Base-by-base conservation (phyloP, 176 grass and related monocot species). In the Calamus simplicifolius region DNA sequence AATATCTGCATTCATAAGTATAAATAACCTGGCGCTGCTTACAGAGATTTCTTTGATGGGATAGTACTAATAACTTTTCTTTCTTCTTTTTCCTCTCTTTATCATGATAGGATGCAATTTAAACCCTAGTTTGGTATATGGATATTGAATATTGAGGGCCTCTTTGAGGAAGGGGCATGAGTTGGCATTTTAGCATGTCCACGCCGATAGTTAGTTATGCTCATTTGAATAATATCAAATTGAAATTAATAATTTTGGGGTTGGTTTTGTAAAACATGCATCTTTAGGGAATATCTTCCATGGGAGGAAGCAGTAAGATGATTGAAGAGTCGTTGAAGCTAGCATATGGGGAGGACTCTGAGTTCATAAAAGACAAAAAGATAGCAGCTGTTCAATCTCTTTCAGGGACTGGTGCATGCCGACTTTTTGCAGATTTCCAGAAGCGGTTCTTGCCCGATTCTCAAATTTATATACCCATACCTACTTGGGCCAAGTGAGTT, bases 401-500 rank as follows among this genome's bases (percentile, higher is more conserved):
- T 75, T 98, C 93, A 31, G 93, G 87, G 30, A 98, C 84, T 30
- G 93, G 93, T 57, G 93, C 93, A 19, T 98, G 87, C 56, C 66
- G 93, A 13, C 81, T 98, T 64, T 98, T 98, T 64, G 93, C 87
- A 51, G 93, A 98, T 71, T 97, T 92, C 62, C 87, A 97, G 66
- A 97, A 88, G 67, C 78, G 84, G 8, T 97, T 97, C 50, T 68
- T 92, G 73, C 87, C 87, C 0, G 79, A 97, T 68, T 92, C 93
- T 12, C 93, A 92, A 55, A 97, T 88, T 75, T 97, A 88, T 66
- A 97, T 97, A 78, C 81, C 93, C 19, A 73, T 86, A 64, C 93
- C 93, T 43, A 97, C 93, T 4, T 97, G 93, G 93, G 65, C 87
- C 25, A 97, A 97, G 87, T 97, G 62, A 88, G 93, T 72, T 28